Base-by-base conservation (phyloP, 2,329 filamentous ascomycete species). In the Ophiostoma sp. region DNA sequence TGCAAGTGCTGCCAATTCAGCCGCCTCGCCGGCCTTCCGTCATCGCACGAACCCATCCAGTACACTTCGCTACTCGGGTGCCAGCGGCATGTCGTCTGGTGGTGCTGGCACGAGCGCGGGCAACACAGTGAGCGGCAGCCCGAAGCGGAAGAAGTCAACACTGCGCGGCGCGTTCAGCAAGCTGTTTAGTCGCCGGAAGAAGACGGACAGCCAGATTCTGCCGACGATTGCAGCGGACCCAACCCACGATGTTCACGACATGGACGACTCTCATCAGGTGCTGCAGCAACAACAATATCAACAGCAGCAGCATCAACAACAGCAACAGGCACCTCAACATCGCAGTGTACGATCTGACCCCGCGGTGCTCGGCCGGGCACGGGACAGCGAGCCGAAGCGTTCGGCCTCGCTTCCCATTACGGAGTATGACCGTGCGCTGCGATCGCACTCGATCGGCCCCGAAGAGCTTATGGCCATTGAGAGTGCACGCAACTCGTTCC, bases 361-460 rank as follows among this genome's bases (percentile, higher is more conserved):
- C 42, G 80, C 80, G 66, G 82, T 80, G 57, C 79, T 82, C 71
- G 81, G 76, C 75, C 81, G 78, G 75, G 75, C 75, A 57, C 82
- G 79, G 66, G 81, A 81, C 70, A 77, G 64, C 74, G 84, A 84
- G 75, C 81, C 83, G 22, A 88, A 89, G 77, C 86, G 88, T 72
- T 88, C 89, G 8, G 84, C 84, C 4, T 90, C 89, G 5, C 77
- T 90, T 42, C 89, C 89, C 9, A 84, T 90, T 69, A 88, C 86
- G 63, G 89, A 91, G 77, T 89, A 86, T 75, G 87, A 89, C 75
- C 84, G 87, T 59, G 89, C 89, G 1, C 78, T 91, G 50, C 84
- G 88, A 61, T 91, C 89, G 15, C 89, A 91, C 78, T 90, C 89
- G 1, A 82, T 90, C 55, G 87, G 88, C 0, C 85, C 85, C 1